phyloP scores from a whole-genome alignment of 1,284 basidiomycete species.

The Cutaneotrichosporon sp. region DNA sequence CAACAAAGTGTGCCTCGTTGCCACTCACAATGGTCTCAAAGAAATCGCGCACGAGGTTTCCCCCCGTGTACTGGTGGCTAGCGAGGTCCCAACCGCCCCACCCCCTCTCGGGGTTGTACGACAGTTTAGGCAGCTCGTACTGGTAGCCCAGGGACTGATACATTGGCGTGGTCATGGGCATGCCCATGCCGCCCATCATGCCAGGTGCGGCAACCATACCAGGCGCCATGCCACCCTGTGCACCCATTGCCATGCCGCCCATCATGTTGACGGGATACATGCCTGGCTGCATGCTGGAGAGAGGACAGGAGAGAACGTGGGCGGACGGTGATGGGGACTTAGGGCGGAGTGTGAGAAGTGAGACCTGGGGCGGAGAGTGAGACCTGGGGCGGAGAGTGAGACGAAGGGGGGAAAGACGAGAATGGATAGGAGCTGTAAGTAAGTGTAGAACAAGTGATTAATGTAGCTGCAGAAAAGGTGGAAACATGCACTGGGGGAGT shows the following conservation, averaged over 20 bases:
- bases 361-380: no score
- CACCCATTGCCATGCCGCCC: not conserved
- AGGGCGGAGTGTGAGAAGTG: no score
- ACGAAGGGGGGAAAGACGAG: no score
- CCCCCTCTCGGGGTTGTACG: conserved; percentile 28
- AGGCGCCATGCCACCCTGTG: conserved; percentile 8
- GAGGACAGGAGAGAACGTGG: no score
- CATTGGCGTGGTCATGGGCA: conserved; percentile 1
- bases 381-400: no score
- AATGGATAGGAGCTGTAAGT: no score
- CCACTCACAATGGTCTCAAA: conserved; percentile 2
- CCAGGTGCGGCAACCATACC: conserved; percentile 6
- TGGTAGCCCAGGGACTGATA: conserved; percentile 30
- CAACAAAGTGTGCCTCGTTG: no score
- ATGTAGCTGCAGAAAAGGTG: no score
- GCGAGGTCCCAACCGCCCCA: conserved; percentile 42
- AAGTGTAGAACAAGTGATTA: no score
- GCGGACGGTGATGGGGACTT: no score
- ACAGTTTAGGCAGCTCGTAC: conserved; percentile 29
- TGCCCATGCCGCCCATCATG: conserved; percentile 12
- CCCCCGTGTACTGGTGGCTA: conserved; percentile 5
- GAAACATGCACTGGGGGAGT: no score
- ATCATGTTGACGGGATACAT: not conserved
- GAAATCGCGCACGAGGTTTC: not conserved
- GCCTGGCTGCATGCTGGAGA: not conserved